Evolutionary conservation across 1,284 basidiomycete species (phyloP), one percentile per base, ranked within the genome.

Genomic region (Rhodotorula sp.): DNA sequence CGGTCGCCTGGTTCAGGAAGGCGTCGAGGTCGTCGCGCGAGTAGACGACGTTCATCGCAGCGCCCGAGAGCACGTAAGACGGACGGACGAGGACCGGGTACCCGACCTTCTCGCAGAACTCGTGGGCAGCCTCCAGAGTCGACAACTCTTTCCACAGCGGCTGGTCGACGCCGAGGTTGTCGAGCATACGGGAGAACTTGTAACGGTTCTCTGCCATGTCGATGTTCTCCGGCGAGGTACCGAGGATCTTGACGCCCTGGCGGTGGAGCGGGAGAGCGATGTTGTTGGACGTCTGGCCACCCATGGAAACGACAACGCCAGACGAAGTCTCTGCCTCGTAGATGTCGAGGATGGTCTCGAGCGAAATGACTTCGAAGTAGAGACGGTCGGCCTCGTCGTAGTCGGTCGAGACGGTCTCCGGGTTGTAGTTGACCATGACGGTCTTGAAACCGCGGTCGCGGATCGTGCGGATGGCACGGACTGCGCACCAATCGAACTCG

Each of bases 401-500:
- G 82, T 99, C 96, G 59, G 96, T 98, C 79, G 91, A 94, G 80
- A 99, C 95, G 0, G 95, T 99, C 84, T 99, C 96, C 33, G 95
- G 95, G 82, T 98, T 98, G 83, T 98, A 98, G 84, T 98, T 99
- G 83, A 99, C 91, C 96, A 98, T 99, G 83, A 98, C 88, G 14
- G 96, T 98, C 79, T 93, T 93, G 74, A 93, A 84, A n/a, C 94
- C 94, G 79, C 91, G 89, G 57, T 95, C 90, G 69, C 95, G 91
- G 55, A 99, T 85, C 1, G 95, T 98, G 75, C 95, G 85, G 81
- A 98, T 97, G 42, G 95, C 93, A 63, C 95, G 89, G 62, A 99
- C 96, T 26, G 95, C 95, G 82, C 95, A 99, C 96, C 95, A 99
- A 81, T 99, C 95, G 82, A 99, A 99, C 83, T 99, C 96, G 81